Base-by-base conservation (phyloP, 352 stramenopile species). In the Phytophthora ohioensis region DNA sequence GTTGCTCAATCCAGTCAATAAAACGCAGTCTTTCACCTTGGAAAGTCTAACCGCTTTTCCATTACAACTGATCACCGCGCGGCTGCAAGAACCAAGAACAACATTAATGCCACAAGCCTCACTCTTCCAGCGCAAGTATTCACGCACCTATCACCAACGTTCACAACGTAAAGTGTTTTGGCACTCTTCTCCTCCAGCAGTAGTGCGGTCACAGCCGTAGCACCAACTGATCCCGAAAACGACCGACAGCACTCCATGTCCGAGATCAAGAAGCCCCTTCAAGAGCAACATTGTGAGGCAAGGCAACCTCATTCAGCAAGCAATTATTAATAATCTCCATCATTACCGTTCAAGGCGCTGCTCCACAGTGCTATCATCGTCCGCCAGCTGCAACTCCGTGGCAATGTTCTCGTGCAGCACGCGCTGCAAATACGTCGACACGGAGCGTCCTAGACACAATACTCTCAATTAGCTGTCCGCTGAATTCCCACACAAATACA, bases 131-230 rank as follows among this genome's bases (percentile, higher is more conserved):
- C 47, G 9, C n/a, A 27, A 41, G 11, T 39, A 36, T 39, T 4
- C 15, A 72, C 61, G 27, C 31, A 94, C 86, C 86, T 95, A 72
- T 95, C 86, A 39, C 86, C 88, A 53, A 90, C 82, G 66, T 95
- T 95, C 17, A 83, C 73, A 4, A 80, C 74, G 46, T 91, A 91
- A 2, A 94, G 76, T 27, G 64, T 78, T 15, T 45, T 80, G n/a
- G 63, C 21, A 11, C 62, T 54, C 34, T 76, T 63, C 7, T 90
- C 61, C n/a, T 85, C 63, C 3, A 92, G 46, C 27, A 91, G 27
- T 38, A 93, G 7, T 4, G 82, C 83, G 4, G 77, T 82, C 12
- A 91, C 83, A 3, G 83, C 84, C 4, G 87, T 93, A 12, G 87
- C 88, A 0, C 88, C 88, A 11, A 83, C 75, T 2, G 74, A 84